Evolutionary conservation across 495 filamentous ascomycete species (phyloP), one percentile per base, ranked within the genome.

Genomic region (Annulohypoxylon maeteangense): DNA sequence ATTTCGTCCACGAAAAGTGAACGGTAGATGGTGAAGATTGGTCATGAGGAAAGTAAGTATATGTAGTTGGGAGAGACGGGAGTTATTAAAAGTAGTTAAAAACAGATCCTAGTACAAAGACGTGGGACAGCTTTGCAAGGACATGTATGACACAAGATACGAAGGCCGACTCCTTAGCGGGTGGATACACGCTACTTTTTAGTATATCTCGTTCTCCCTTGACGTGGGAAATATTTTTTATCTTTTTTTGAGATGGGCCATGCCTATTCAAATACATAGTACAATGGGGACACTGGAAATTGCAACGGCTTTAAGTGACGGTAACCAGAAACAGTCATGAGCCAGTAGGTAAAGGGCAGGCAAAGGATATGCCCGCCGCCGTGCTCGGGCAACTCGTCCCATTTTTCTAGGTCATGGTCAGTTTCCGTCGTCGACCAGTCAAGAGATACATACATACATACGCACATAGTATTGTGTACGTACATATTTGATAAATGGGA

Each of bases 101-200:
- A 54, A 40, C n/a, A 34, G 54, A 23, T 25, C 62, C 62, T 66
- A 62, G 62, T 59, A 67, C 70, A 68, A 67, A 72, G 62, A 22
- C 69, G 64, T 72, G 64, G 68, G 40, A 71, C 69, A 58, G 64
- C 45, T 70, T 71, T 66, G 63, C 63, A 72, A 63, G 58, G 64
- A 66, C 44, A 58, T 62, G 68, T 71, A 71, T 71, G 68, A 71
- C 68, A 71, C 68, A 71, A 59, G 69, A 72, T 67, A 72, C 69
- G 69, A 67, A 60, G 25, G 51, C 34, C 36, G 55, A 54, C 27
- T 55, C 51, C 58, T 59, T 59, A 67, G 69, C 32, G 58, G 51
- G 65, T 72, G 65, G 65, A 60, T 72, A 72, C 70, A 44, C 40
- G 14, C 65, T 72, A 65, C 45, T 56, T 51, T 67, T 67, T 67